phyloP scores from a whole-genome alignment of 768 basidiomycete genomes.

The Plicaturopsis crispa region DNA sequence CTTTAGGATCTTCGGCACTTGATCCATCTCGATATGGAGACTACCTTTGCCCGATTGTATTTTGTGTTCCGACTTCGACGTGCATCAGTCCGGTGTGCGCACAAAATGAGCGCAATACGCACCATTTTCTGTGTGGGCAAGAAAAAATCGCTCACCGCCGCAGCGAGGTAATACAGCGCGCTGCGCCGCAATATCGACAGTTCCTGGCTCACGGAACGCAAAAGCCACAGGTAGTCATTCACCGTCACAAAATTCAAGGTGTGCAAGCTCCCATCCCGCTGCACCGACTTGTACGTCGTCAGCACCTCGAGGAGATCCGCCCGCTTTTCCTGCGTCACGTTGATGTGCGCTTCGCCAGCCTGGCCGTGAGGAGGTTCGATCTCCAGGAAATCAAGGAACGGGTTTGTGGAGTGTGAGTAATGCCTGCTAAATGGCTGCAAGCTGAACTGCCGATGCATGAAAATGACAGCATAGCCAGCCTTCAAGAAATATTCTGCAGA shows the following conservation, averaged over 20 bases:
- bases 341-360: slow-evolving; percentile 33
- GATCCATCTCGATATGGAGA: slow-evolving; percentile 95
- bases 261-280: slow-evolving; percentile 65
- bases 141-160: slow-evolving; percentile 98
- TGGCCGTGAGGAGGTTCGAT: slow-evolving; percentile 32
- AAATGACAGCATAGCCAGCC: slow-evolving; percentile 94
- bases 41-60: slow-evolving; percentile 96
- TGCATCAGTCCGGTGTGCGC: not conserved
- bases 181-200: slow-evolving; percentile 60
- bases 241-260: slow-evolving; percentile 90
- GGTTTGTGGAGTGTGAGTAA: slow-evolving; percentile 97
- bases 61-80: slow-evolving; percentile 92
- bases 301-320: slow-evolving; percentile 65
- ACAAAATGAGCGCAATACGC: slow-evolving; percentile 19
- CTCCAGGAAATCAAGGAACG: slow-evolving; percentile 92
- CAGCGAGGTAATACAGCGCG: slow-evolving; percentile 94
- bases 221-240: slow-evolving; percentile 91
- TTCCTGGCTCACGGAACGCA: slow-evolving; percentile 77
- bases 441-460: slow-evolving; percentile 97
- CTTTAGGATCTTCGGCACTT: slow-evolving; percentile 93
- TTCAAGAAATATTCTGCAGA: slow-evolving; percentile 97
- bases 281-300: slow-evolving; percentile 72
- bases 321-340: slow-evolving; percentile 61
- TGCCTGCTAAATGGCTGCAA: slow-evolving; percentile 96
- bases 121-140: slow-evolving; percentile 88